Conservation (phyloP, 129 eudicot species). For the Cynara cardunculus region DNA sequence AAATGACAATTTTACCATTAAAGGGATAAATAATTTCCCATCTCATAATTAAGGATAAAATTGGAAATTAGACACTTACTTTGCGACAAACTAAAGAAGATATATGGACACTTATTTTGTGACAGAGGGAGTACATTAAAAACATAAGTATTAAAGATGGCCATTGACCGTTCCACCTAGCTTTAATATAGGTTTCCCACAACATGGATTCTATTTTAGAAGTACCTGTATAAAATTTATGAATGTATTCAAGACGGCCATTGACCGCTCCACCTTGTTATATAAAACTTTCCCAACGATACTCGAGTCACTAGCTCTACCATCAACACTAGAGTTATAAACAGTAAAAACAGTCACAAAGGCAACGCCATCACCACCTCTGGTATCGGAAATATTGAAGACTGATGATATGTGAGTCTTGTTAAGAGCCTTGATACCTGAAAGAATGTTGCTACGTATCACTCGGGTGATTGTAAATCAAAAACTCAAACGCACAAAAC, state of each 20-base stretch:
- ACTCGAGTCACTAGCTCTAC: constrained; percentile 26
- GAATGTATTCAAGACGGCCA: constrained; percentile 59
- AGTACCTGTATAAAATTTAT: constrained; percentile 63
- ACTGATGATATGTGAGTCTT: constrained; percentile 41
- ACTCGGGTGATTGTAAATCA: background rate
- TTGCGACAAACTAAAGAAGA: background rate
- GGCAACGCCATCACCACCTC: constrained; percentile 40
- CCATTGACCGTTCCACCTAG: background rate
- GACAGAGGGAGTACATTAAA: background rate
- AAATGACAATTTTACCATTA: background rate
- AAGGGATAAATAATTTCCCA: background rate
- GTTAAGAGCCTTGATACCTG: constrained; percentile 79
- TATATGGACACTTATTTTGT: background rate
- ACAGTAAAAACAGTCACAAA: constrained; percentile 78
- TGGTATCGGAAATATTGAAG: constrained; percentile 12
- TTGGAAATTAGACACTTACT: background rate
- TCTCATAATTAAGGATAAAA: no score
- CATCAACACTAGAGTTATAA: constrained; percentile 54
- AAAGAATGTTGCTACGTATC: background rate
- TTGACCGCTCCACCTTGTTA: constrained; percentile 68
- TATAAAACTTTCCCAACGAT: constrained; percentile 72
- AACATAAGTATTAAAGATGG: background rate
- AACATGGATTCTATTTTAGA: background rate
- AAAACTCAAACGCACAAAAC: background rate
- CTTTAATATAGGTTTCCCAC: background rate